Conservation (phyloP, 305 asterid species). For the Coffea humblotiana region DNA sequence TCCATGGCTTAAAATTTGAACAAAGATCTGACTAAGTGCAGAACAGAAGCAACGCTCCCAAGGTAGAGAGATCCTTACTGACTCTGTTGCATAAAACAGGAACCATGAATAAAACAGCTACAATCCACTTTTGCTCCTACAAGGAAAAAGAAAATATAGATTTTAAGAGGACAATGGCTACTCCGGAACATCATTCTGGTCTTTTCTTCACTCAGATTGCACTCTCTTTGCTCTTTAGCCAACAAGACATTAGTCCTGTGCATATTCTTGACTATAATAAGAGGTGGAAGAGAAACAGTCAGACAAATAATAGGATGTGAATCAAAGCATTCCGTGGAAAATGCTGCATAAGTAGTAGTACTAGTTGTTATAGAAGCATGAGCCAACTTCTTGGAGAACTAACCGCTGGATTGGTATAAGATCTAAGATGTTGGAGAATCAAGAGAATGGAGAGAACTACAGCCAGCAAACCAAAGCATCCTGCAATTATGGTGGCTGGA, state of each 20-base stretch:
- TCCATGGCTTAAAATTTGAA: background rate
- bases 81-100: conserved; percentile 90
- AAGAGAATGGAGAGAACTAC: conserved; percentile 61
- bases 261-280: background rate
- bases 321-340: background rate
- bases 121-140: conserved; percentile 97
- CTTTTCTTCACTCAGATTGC: background rate
- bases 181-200: too few species aligned
- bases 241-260: background rate
- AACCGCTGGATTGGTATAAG: conserved; percentile 77
- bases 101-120: conserved; percentile 77
- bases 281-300: background rate
- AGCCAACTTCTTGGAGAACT: conserved; percentile 24
- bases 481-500: conserved; percentile 50
- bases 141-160: conserved; percentile 16
- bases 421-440: conserved; percentile 77
- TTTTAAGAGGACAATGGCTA: background rate
- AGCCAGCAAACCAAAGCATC: conserved; percentile 53
- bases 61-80: conserved; percentile 48
- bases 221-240: background rate
- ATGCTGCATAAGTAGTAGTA: conserved; percentile 2
- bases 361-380: too few species aligned
- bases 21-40: background rate
- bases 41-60: background rate
- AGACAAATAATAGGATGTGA: background rate